Evolutionary conservation across 345 rosid genomes (phyloP).

Genomic region (Carallia brachiata): DNA sequence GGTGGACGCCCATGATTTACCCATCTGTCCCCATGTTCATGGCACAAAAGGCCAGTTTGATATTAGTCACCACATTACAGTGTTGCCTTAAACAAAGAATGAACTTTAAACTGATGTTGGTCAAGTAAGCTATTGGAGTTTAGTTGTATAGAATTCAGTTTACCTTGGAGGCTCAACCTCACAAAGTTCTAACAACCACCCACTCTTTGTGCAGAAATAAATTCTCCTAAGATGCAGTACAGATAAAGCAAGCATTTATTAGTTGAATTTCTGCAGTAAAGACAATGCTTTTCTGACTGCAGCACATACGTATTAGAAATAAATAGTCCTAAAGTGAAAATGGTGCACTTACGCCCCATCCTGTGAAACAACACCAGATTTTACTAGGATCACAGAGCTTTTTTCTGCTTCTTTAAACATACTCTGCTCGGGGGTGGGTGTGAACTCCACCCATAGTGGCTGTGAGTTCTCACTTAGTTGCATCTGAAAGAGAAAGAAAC

Average conservation of each 20-base stretch:
- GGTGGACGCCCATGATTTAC: conserved; percentile 61
- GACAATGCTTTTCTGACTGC: neutral
- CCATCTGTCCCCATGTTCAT: conserved; percentile 54
- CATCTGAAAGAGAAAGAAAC: conserved; percentile 35
- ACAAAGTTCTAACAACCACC: conserved; percentile 49
- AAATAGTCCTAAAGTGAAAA: neutral
- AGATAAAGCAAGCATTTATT: conserved; percentile 11
- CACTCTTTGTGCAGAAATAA: conserved; percentile 60
- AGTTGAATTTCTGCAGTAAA: neutral
- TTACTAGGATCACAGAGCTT: conserved; percentile 38
- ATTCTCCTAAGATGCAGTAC: conserved; percentile 40
- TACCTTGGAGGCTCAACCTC: conserved; percentile 60
- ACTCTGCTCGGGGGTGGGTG: conserved; percentile 30
- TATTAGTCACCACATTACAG: conserved; percentile 29
- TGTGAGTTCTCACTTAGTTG: conserved; percentile 50
- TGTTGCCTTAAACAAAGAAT: conserved; percentile 20
- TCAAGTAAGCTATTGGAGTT: conserved; percentile 3
- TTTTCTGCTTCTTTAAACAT: conserved; percentile 35
- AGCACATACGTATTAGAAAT: neutral
- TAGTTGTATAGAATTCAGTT: conserved; percentile 10
- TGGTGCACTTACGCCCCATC: conserved; percentile 50
- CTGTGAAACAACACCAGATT: conserved; percentile 52
- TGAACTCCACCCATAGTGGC: conserved; percentile 55
- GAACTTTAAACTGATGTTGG: conserved; percentile 15
- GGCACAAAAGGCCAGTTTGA: conserved; percentile 29